Evolutionary conservation across 257 asterid species (phyloP).

Genomic region (Gentiana dahurica): DNA sequence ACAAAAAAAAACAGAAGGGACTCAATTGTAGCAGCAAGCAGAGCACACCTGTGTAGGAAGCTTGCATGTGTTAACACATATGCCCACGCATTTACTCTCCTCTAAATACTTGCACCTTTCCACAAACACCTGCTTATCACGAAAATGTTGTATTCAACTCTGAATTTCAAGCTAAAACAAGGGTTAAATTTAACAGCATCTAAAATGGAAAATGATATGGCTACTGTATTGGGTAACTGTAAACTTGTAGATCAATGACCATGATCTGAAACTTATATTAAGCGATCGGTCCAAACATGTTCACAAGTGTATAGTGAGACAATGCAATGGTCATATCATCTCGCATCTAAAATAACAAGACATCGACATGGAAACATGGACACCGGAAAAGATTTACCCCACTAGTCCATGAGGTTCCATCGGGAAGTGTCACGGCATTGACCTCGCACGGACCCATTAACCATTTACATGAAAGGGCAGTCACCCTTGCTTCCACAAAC

Average conservation of each 20-base stretch:
- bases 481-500: conserved; percentile 69
- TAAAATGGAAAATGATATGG: too few relatives aligned
- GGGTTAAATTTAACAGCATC: too few relatives aligned
- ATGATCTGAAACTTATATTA: too few relatives aligned
- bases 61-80: conserved; percentile 77
- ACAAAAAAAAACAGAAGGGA: too few relatives aligned
- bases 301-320: too few relatives aligned
- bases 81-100: conserved; percentile 88
- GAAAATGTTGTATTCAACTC: not conserved
- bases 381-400: conserved; percentile 37
- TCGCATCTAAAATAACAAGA: not conserved
- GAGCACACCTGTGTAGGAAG: conserved; percentile 74
- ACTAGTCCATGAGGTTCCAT: conserved; percentile 56
- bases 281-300: too few relatives aligned
- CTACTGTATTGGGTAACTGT: too few relatives aligned
- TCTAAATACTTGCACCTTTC: conserved; percentile 91
- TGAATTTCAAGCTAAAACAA: not conserved
- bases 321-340: too few relatives aligned
- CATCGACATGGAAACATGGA: conserved; percentile 1
- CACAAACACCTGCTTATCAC: conserved; percentile 45
- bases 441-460: conserved; percentile 78
- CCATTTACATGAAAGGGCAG: conserved; percentile 83
- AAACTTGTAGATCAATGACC: not conserved
- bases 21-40: not conserved
- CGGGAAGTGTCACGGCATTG: conserved; percentile 55